Evolutionary conservation across 1,284 basidiomycete genomes (phyloP).

Genomic region (Coriolopsis trogii): DNA sequence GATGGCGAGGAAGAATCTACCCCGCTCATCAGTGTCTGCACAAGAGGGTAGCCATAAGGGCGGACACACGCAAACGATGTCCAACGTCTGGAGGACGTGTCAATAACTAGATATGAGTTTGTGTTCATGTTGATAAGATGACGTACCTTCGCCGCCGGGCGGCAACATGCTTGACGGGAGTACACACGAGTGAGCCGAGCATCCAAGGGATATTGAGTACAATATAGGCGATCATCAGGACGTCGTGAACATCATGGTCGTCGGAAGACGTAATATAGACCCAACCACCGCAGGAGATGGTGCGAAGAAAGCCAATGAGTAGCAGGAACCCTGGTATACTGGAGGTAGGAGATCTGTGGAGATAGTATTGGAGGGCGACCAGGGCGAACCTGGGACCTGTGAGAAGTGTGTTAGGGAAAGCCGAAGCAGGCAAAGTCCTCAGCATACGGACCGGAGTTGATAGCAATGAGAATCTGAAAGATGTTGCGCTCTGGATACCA

Average conservation of each 20-base stretch:
- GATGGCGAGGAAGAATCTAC: conserved; percentile 72
- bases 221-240: conserved; percentile 88
- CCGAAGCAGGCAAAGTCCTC: too few relatives aligned
- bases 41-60: neutral
- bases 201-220: conserved; percentile 88
- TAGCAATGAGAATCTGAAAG: conserved; percentile 90
- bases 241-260: conserved; percentile 83
- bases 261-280: conserved; percentile 88
- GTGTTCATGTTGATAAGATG: neutral
- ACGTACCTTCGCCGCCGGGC: conserved; percentile 57
- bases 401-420: too few relatives aligned
- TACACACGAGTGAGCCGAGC: conserved; percentile 68
- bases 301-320: conserved; percentile 71
- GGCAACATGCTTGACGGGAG: conserved; percentile 42
- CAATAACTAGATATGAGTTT: neutral
- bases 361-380: conserved; percentile 73
- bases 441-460: conserved; percentile 67
- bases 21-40: neutral
- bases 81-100: conserved; percentile 43
- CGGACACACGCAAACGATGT: conserved; percentile 52
- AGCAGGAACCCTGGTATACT: conserved; percentile 60
- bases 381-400: conserved; percentile 81
- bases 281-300: conserved; percentile 89
- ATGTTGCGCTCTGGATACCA: conserved; percentile 89
- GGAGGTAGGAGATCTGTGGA: conserved; percentile 50